Evolutionary conservation across 768 basidiomycete species (phyloP), one percentile per base, ranked within the genome.

Genomic region (Fomitopsis serialis): DNA sequence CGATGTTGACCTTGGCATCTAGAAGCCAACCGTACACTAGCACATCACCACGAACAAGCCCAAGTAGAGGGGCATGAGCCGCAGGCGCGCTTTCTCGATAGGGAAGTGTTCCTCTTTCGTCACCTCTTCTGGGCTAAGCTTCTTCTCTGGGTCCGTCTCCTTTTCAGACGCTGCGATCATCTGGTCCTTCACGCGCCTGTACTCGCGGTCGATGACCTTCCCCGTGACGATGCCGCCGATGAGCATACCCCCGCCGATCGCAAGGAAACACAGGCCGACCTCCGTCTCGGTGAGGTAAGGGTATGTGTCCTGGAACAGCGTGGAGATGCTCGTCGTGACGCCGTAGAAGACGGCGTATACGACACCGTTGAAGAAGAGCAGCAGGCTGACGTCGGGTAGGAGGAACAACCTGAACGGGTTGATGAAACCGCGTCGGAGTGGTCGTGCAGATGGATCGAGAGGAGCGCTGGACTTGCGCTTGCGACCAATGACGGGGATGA

Each of bases 211-310:
- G 9, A 92, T 65, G 11, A 88, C 61, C 51, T 72, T 78, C 2
- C 92, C 91, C 21, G 74, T 81, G 1, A 74, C 22, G n/a, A 73
- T 63, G 19, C 81, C 77, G 12, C 89, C 85, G 15, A 85, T 46
- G 9, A 81, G 67, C 69, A 84, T 83, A 0, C 92, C 93, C 15
- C 80, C 78, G 1, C 90, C 92, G 48, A 86, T 78, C 1, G 83
- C 80, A 50, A 93, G 70, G 70, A 85, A 94, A 65, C 87, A 92
- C 4, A 94, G 68, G 2, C 92, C 92, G 29, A 89, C 75, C 22
- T 79, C 75, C 3, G 82, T 81, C 56, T 88, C 78, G 52, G 67
- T 77, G 19, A 90, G 72, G 55, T 68, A 75, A 0, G 82, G 76
- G 57, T 93, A 92, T 1, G 75, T 70, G 1, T 67, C 56, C 47